phyloP scores from a whole-genome alignment of 1,284 basidiomycete genomes.

The Trichosporon ovoides region DNA sequence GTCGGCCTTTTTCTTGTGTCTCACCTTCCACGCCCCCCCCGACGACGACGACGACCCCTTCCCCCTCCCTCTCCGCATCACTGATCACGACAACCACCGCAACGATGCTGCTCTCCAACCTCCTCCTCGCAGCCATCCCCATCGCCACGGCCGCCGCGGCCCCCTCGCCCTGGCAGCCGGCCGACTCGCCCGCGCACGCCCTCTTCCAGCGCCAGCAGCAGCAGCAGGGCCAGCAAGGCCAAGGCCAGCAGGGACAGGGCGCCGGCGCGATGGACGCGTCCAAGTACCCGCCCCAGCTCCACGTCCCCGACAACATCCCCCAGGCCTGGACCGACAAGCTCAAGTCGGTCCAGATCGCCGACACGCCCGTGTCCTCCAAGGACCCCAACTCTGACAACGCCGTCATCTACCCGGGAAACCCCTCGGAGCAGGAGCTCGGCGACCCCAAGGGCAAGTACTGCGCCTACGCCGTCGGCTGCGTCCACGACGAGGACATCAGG shows the following conservation, averaged over 20 bases:
- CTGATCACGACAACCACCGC: too few relatives aligned
- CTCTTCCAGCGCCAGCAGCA: constrained; percentile 1
- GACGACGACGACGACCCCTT: too few relatives aligned
- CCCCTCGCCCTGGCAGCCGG: not conserved
- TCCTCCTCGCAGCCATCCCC: constrained; percentile 3
- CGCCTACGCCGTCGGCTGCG: constrained; percentile 39
- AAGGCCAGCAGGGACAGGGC: not conserved
- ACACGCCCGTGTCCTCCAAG: constrained; percentile 25
- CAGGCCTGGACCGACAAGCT: constrained; percentile 42
- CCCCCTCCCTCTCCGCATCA: too few relatives aligned
- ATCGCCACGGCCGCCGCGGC: not conserved
- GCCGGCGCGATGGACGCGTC: not conserved
- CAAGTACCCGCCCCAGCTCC: constrained; percentile 33
- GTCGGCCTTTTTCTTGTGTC: too few relatives aligned
- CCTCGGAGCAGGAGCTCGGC: not conserved
- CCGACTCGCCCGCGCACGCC: not conserved
- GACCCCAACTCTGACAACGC: constrained; percentile 2
- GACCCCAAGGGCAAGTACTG: constrained; percentile 21
- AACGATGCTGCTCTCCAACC: not conserved
- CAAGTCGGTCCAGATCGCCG: constrained; percentile 25
- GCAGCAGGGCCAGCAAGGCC: not conserved
- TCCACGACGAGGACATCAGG: constrained; percentile 27
- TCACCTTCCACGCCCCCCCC: too few relatives aligned
- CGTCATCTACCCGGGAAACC: constrained; percentile 6
- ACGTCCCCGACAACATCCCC: constrained; percentile 29